Evolutionary conservation across 345 rosid species (phyloP).

Genomic region (Schrenkiella parvula): DNA sequence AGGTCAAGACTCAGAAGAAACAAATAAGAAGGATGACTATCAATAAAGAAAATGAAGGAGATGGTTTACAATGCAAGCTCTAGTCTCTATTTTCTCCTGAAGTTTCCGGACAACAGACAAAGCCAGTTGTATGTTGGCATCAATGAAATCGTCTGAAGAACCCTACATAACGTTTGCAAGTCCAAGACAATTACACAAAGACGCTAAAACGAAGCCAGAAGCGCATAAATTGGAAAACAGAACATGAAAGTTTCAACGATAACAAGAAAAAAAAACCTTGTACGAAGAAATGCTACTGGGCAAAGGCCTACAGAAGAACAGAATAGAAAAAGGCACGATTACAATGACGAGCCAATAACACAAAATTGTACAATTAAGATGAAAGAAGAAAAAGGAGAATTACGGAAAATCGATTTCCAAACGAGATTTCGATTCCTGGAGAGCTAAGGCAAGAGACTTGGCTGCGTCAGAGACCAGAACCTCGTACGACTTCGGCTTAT

Average conservation of each 20-base stretch:
- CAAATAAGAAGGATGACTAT: not conserved
- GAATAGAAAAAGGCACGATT: not conserved
- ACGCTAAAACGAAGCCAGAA: not conserved
- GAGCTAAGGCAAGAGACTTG: conserved; percentile 63
- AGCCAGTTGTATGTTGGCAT: conserved; percentile 87
- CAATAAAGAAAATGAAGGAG: not conserved
- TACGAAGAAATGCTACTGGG: conserved; percentile 84
- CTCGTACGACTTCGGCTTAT: conserved; percentile 88
- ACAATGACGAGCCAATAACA: not conserved
- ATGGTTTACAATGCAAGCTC: conserved; percentile 75
- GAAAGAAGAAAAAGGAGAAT: not conserved
- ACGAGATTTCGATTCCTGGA: conserved; percentile 68
- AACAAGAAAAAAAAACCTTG: conserved; percentile 48
- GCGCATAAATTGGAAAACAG: not conserved
- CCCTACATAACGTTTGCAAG: conserved; percentile 61
- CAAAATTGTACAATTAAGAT: not conserved
- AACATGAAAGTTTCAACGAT: not conserved
- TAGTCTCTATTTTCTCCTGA: conserved; percentile 59
- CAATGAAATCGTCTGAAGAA: conserved; percentile 93
- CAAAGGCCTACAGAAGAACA: conserved; percentile 58
- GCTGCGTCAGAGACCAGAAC: conserved; percentile 82
- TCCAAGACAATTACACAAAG: conserved; percentile 30
- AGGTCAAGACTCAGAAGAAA: not conserved
- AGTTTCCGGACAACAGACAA: conserved; percentile 76
- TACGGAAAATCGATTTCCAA: conserved; percentile 95